Conservation (phyloP, 2,329 filamentous ascomycete genomes). For the Phialophora tarda region DNA sequence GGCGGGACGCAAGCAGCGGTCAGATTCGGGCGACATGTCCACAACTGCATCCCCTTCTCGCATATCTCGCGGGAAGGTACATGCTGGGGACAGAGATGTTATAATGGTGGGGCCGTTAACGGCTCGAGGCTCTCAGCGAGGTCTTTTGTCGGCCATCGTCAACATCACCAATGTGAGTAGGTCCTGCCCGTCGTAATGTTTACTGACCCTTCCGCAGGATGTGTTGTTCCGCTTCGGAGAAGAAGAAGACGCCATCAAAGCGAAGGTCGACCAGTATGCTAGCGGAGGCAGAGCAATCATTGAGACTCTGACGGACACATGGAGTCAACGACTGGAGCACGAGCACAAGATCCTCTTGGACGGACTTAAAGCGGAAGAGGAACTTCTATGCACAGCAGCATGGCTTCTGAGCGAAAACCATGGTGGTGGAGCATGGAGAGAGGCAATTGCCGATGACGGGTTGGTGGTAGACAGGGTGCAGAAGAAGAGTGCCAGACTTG, state of each 20-base stretch:
- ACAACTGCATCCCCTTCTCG: constrained; percentile 11
- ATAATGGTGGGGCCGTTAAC: neutral
- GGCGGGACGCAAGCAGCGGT: constrained; percentile 17
- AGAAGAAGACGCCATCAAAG: constrained; percentile 32
- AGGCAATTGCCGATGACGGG: neutral
- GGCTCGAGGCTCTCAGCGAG: constrained; percentile 27
- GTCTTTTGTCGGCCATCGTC: constrained; percentile 24
- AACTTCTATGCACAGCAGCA: constrained; percentile 18
- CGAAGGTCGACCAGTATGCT: constrained; percentile 20
- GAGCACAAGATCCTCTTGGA: constrained; percentile 20
- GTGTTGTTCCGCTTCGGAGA: constrained; percentile 31
- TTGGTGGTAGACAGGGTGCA: constrained; percentile 6
- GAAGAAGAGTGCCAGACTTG: constrained; percentile 9
- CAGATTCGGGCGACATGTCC: constrained; percentile 19
- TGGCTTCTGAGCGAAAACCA: constrained; percentile 17
- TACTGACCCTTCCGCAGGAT: constrained; percentile 27
- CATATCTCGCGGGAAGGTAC: neutral
- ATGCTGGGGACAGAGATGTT: neutral
- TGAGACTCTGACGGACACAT: constrained; percentile 28
- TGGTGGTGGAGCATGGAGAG: constrained; percentile 14
- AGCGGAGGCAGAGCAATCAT: constrained; percentile 24
- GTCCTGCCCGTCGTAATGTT: neutral
- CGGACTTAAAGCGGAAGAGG: constrained; percentile 19
- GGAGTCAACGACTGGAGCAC: constrained; percentile 31
- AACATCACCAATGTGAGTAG: constrained; percentile 30